Conservation (phyloP, 2,329 filamentous ascomycete genomes). For the Ophiostoma ulmi region DNA sequence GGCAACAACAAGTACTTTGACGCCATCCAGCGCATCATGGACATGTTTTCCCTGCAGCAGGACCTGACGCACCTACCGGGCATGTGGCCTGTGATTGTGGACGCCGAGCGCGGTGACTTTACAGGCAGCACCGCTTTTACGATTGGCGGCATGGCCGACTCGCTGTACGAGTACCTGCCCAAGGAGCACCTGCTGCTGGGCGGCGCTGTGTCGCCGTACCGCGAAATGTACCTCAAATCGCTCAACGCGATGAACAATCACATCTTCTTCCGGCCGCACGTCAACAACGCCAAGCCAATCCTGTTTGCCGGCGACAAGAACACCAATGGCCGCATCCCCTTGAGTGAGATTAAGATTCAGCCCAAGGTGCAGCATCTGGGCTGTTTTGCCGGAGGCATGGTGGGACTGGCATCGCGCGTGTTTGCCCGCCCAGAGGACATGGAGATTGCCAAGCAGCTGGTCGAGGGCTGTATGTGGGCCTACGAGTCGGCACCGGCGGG, state of each 20-base stretch:
- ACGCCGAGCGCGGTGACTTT: conserved; percentile 52
- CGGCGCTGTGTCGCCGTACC: conserved; percentile 45
- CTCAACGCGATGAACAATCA: conserved; percentile 37
- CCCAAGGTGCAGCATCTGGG: conserved; percentile 51
- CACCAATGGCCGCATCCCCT: conserved; percentile 30
- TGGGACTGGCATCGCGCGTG: conserved; percentile 55
- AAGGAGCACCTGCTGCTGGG: conserved; percentile 61
- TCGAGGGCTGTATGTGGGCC: conserved; percentile 60
- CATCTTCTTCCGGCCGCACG: conserved; percentile 41
- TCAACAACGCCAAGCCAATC: conserved; percentile 36
- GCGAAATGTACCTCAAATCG: conserved; percentile 32
- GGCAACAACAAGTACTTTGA: conserved; percentile 58
- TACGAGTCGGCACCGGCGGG: conserved; percentile 54
- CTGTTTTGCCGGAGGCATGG: conserved; percentile 63
- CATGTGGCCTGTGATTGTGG: conserved; percentile 57
- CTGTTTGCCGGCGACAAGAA: conserved; percentile 46
- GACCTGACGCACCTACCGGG: conserved; percentile 53
- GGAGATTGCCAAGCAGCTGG: conserved; percentile 53
- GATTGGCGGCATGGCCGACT: conserved; percentile 53
- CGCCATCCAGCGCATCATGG: conserved; percentile 52
- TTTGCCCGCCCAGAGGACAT: conserved; percentile 54
- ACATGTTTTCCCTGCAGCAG: conserved; percentile 52
- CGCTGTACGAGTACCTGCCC: conserved; percentile 60
- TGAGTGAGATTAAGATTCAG: conserved; percentile 30
- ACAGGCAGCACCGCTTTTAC: conserved; percentile 51